Conservation (phyloP, 768 basidiomycete genomes). For the Nevesoporus exiguus region DNA sequence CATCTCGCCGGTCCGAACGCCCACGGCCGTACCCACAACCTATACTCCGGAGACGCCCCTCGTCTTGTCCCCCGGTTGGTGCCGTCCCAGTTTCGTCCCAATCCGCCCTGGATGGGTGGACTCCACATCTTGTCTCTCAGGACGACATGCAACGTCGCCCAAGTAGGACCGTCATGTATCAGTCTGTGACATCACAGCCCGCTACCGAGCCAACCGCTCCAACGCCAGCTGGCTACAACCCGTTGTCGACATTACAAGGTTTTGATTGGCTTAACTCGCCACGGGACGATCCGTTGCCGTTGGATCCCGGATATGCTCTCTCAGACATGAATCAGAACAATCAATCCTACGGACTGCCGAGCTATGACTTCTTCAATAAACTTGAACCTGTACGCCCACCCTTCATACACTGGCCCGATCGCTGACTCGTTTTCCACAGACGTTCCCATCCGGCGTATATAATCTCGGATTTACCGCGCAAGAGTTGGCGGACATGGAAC, state of each 20-base stretch:
- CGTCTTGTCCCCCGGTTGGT: conserved; percentile 40
- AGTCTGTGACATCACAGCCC: conserved; percentile 23
- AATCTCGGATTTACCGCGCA: conserved; percentile 5
- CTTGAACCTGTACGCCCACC: conserved; percentile 18
- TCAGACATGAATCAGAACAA: conserved; percentile 1
- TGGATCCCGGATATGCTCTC: conserved; percentile 2
- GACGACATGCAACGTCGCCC: conserved; percentile 37
- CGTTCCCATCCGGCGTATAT: background rate
- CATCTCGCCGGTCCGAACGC: conserved; percentile 15
- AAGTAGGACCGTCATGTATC: conserved; percentile 33
- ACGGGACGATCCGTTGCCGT: background rate
- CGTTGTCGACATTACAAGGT: background rate
- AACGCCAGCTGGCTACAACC: background rate
- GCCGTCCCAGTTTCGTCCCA: conserved; percentile 27
- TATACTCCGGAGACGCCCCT: conserved; percentile 34
- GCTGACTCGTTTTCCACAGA: conserved; percentile 4
- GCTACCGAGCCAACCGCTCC: conserved; percentile 7
- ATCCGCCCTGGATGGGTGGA: conserved; percentile 14
- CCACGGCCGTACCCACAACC: conserved; percentile 23
- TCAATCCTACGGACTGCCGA: background rate
- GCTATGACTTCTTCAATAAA: conserved; percentile 7
- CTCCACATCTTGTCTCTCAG: conserved; percentile 21
- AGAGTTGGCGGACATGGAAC: conserved; percentile 18
- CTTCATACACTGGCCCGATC: background rate
- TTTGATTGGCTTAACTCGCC: conserved; percentile 16